These are phyloP conservation scores for Alloascoidea hylecoeti DNA, from an alignment of 805 yeast genomes.

Conservation along the genomic window DNA sequence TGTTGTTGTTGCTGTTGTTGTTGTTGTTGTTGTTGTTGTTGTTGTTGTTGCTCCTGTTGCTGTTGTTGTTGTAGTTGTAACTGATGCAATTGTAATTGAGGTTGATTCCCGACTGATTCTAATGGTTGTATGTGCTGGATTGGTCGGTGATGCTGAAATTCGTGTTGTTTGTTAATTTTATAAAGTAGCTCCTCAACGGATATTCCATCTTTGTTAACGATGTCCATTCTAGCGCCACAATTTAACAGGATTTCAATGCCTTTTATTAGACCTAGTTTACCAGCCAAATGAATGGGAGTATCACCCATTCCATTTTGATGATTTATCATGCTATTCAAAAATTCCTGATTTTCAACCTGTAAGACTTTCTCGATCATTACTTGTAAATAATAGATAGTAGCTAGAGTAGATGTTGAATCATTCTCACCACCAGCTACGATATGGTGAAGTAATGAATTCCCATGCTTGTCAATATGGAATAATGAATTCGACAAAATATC, in stretches of 20 bases:
- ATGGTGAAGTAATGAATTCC: constrained; percentile 74
- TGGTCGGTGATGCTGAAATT: background rate
- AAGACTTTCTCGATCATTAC: constrained; percentile 60
- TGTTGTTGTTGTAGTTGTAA: background rate
- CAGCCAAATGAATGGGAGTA: constrained; percentile 74
- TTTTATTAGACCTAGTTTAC: constrained; percentile 33
- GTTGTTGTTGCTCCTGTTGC: background rate
- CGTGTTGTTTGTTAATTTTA: background rate
- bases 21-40: background rate
- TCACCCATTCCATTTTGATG: constrained; percentile 76
- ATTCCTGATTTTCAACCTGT: constrained; percentile 45
- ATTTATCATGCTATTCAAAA: constrained; percentile 32
- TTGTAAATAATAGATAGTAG: constrained; percentile 74
- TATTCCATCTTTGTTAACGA: constrained; percentile 25
- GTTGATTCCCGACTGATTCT: no score
- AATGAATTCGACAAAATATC: constrained; percentile 65
- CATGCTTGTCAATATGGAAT: constrained; percentile 64
- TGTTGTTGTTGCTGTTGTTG: background rate
- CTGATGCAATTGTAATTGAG: background rate
- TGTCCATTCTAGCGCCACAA: constrained; percentile 30
- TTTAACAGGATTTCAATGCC: constrained; percentile 28
- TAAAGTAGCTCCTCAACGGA: constrained; percentile 20
- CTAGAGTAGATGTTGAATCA: no score
- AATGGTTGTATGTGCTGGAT: background rate
- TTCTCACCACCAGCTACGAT: background rate